Percentiles rank a stretch among this genome's conserved stretches.
Evolutionary conservation across 106 monocot species (phyloP).

Genomic region (Dendrobium nobile): DNA sequence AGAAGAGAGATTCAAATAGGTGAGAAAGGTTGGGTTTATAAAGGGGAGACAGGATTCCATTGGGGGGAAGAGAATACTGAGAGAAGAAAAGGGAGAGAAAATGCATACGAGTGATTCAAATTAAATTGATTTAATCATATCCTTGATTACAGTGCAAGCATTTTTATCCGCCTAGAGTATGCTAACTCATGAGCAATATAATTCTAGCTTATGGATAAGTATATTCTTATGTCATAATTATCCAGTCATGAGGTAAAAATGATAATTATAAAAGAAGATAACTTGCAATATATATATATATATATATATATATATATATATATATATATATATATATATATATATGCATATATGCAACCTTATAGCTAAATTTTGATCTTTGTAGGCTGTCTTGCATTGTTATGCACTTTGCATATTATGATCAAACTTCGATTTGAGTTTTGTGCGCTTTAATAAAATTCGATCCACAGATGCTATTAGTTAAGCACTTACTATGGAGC

Average conservation of each 20-base stretch:
- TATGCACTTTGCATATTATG: not conserved
- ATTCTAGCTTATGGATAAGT: not conserved
- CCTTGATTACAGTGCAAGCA: not conserved
- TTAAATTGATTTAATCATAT: not conserved
- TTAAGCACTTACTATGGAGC: too few relatives aligned
- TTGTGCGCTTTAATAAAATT: not conserved
- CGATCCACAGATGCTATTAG: too few relatives aligned
- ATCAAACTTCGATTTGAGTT: not conserved
- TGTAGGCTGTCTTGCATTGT: too few relatives aligned
- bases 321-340: not conserved
- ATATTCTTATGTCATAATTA: too few relatives aligned
- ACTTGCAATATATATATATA: not conserved
- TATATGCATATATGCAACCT: not conserved
- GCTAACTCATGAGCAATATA: too few relatives aligned
- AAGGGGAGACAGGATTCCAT: not conserved
- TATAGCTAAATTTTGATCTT: not conserved
- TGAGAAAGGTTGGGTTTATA: not conserved
- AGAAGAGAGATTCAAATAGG: too few relatives aligned
- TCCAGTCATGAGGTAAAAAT: not conserved
- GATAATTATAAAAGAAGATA: not conserved
- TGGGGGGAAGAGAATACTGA: not conserved
- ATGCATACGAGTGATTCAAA: not conserved
- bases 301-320: not conserved
- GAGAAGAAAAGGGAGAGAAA: too few relatives aligned
- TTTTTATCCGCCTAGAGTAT: not conserved